phyloP scores from a whole-genome alignment of 768 basidiomycete species.

The Trametes coccinea region DNA sequence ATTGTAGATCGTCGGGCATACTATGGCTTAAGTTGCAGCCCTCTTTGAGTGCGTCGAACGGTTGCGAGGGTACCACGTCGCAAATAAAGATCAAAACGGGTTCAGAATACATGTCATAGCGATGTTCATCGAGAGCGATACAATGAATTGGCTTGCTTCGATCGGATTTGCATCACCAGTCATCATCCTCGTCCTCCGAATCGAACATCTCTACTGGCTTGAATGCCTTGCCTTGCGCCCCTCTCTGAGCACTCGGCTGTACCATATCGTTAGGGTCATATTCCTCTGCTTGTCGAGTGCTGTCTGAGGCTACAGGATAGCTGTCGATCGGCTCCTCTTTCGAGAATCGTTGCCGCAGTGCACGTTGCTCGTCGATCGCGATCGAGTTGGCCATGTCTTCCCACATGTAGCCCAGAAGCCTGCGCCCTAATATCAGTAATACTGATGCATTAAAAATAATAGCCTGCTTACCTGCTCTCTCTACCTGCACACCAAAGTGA shows the following conservation, averaged over 20 bases:
- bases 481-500: slow-evolving; percentile 29
- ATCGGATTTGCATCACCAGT: neutral
- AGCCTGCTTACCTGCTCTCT: slow-evolving; percentile 27
- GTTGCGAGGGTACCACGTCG: no score
- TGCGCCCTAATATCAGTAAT: slow-evolving; percentile 2
- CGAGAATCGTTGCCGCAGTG: slow-evolving; percentile 4
- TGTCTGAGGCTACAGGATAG: neutral
- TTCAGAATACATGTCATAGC: no score
- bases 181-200: slow-evolving; percentile 16
- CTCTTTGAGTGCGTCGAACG: no score
- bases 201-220: slow-evolving; percentile 8
- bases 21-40: no score
- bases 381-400: slow-evolving; percentile 22
- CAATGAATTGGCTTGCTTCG: no score
- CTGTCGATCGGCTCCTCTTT: slow-evolving; percentile 6
- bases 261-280: slow-evolving; percentile 24
- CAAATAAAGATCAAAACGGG: no score
- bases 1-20: slow-evolving; percentile 2
- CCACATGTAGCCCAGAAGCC: slow-evolving; percentile 27
- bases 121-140: neutral
- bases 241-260: neutral
- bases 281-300: neutral
- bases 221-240: neutral
- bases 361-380: slow-evolving; percentile 29
- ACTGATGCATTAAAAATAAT: neutral